A percentile compares a stretch with the other conserved stretches of the same genome.
These are phyloP conservation scores for Fusarium acutatum DNA, from an alignment of 2,329 filamentous ascomycete genomes.

Conservation along the genomic window DNA sequence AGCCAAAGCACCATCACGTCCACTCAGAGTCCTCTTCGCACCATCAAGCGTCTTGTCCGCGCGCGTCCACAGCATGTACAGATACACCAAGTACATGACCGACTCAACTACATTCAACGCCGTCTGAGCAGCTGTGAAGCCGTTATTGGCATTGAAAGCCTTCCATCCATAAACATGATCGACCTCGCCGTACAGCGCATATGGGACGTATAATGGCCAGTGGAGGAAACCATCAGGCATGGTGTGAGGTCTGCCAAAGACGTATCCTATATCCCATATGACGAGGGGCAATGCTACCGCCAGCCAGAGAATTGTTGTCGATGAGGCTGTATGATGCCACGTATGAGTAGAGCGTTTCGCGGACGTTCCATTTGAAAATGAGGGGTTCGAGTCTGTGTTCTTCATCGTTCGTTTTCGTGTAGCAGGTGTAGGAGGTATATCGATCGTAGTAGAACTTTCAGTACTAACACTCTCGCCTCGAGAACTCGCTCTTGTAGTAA, in stretches of 20 bases:
- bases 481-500: constrained; percentile 50
- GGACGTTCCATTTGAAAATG: not conserved
- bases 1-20: constrained; percentile 55
- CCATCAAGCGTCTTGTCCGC: constrained; percentile 17
- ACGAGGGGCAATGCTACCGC: constrained; percentile 79
- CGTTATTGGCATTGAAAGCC: constrained; percentile 71
- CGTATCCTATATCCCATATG: constrained; percentile 81
- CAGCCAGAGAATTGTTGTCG: constrained; percentile 72
- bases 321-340: constrained; percentile 58
- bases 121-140: constrained; percentile 82
- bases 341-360: constrained; percentile 10
- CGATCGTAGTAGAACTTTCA: constrained; percentile 19
- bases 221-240: constrained; percentile 82
- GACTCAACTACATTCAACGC: constrained; percentile 75
- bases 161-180: constrained; percentile 86
- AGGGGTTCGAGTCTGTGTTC: not conserved
- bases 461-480: constrained; percentile 44
- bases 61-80: constrained; percentile 47
- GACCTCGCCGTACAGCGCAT: constrained; percentile 80
- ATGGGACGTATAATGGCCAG: constrained; percentile 77
- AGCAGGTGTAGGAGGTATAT: constrained; percentile 16
- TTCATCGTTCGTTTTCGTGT: constrained; percentile 29
- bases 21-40: constrained; percentile 49
- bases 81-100: constrained; percentile 68
- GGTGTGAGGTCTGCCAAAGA: constrained; percentile 79